A percentile compares a stretch with the other conserved stretches of the same genome.
Conservation (phyloP, 163 green algal species). For the Chlamydomonas reinhardtii region DNA sequence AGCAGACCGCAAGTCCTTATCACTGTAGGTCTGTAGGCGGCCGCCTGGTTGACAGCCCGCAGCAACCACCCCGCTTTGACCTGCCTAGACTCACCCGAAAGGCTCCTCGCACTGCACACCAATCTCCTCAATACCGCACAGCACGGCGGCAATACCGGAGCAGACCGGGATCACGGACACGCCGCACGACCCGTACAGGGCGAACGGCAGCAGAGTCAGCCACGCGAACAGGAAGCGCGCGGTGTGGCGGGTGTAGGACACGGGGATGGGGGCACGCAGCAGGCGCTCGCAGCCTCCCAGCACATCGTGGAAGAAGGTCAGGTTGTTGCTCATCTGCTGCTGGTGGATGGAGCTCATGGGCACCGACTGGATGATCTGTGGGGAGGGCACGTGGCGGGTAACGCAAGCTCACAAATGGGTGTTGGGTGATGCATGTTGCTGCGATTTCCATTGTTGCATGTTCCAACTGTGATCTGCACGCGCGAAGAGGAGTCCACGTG, state of each 20-base stretch:
- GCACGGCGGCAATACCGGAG: constrained; percentile 63
- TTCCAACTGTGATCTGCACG: no score
- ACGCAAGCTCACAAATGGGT: neutral
- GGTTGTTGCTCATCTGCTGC: constrained; percentile 77
- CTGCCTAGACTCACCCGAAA: constrained; percentile 60
- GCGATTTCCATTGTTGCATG: no score
- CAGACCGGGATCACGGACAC: constrained; percentile 57
- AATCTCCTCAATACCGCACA: constrained; percentile 76
- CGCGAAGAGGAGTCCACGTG: no score
- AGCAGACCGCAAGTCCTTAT: no score
- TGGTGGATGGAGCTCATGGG: constrained; percentile 58
- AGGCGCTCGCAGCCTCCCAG: constrained; percentile 82
- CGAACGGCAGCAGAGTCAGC: constrained; percentile 75
- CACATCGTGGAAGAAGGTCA: constrained; percentile 84
- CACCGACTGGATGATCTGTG: constrained; percentile 59
- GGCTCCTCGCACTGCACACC: constrained; percentile 69
- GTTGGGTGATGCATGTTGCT: no score
- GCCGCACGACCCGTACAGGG: constrained; percentile 52
- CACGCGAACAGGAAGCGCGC: constrained; percentile 72
- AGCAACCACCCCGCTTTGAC: no score
- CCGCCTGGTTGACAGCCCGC: no score
- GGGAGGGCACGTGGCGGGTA: no score
- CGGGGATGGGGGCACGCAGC: constrained; percentile 75
- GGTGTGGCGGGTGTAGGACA: constrained; percentile 74
- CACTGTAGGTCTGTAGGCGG: no score